Evolutionary conservation across 2,329 filamentous ascomycete species (phyloP).

Genomic region (Penicillium sp.): DNA sequence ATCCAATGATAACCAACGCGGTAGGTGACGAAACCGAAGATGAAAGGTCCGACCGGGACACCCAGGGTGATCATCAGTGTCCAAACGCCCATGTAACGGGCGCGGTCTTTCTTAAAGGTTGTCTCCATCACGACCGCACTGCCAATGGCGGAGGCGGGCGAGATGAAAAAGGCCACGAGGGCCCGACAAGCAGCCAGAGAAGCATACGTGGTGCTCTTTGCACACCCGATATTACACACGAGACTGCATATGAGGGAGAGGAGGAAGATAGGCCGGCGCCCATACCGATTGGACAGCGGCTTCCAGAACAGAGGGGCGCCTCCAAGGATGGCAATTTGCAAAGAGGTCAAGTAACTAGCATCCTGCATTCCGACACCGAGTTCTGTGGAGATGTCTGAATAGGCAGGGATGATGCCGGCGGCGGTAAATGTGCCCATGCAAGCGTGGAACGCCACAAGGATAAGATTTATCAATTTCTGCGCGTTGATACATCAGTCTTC

Average conservation of each 20-base stretch:
- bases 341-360: constrained; percentile 55
- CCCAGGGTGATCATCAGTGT: constrained; percentile 54
- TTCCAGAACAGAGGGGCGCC: constrained; percentile 57
- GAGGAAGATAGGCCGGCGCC: constrained; percentile 56
- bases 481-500: constrained; percentile 7
- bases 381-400: constrained; percentile 54
- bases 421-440: constrained; percentile 61
- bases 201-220: constrained; percentile 50
- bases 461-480: constrained; percentile 56
- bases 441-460: constrained; percentile 59
- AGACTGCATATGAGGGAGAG: constrained; percentile 52
- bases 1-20: constrained; percentile 60
- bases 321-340: constrained; percentile 57
- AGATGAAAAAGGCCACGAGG: constrained; percentile 58
- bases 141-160: constrained; percentile 55
- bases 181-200: constrained; percentile 54
- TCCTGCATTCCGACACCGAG: constrained; percentile 50
- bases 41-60: constrained; percentile 43
- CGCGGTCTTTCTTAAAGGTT: constrained; percentile 58
- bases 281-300: constrained; percentile 54
- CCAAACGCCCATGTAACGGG: constrained; percentile 59
- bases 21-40: constrained; percentile 50
- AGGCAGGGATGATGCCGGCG: constrained; percentile 57
- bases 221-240: constrained; percentile 57
- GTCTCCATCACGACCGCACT: constrained; percentile 59